phyloP scores from a whole-genome alignment of 176 grass and related monocot genomes.

The Guadua angustifolia region DNA sequence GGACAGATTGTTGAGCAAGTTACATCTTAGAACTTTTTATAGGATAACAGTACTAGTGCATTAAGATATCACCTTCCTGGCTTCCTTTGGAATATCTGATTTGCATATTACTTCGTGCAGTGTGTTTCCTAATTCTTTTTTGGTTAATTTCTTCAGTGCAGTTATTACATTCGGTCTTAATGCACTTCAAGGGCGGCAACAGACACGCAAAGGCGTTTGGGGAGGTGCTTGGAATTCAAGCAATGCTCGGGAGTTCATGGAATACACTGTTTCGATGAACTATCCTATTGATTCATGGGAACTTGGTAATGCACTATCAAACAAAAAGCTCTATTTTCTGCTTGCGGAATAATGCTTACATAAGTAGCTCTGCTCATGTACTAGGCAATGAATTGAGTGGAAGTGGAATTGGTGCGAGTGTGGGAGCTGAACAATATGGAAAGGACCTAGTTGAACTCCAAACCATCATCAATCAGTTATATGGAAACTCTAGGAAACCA shows the following conservation, averaged over 20 bases:
- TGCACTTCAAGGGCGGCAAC: conserved; percentile 73
- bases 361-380: conserved; percentile 10
- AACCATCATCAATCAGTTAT: conserved; percentile 60
- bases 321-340: conserved; percentile 3
- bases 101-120: background rate
- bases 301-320: conserved; percentile 72
- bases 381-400: conserved; percentile 97
- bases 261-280: conserved; percentile 65
- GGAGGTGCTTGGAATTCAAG: conserved; percentile 82
- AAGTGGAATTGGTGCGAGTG: conserved; percentile 77
- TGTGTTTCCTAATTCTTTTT: conserved; percentile 36
- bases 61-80: background rate
- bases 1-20: background rate
- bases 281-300: conserved; percentile 98
- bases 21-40: conserved; percentile 4
- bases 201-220: conserved; percentile 55
- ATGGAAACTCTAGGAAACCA: conserved; percentile 58
- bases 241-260: conserved; percentile 73
- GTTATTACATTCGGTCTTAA: conserved; percentile 94
- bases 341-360: conserved; percentile 25
- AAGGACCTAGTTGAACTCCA: conserved; percentile 78
- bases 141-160: conserved; percentile 61
- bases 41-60: background rate
- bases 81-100: conserved; percentile 5
- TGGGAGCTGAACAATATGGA: conserved; percentile 73